phyloP scores from a whole-genome alignment of 2,329 filamentous ascomycete genomes.

The Pseudogymnoascus sp. region DNA sequence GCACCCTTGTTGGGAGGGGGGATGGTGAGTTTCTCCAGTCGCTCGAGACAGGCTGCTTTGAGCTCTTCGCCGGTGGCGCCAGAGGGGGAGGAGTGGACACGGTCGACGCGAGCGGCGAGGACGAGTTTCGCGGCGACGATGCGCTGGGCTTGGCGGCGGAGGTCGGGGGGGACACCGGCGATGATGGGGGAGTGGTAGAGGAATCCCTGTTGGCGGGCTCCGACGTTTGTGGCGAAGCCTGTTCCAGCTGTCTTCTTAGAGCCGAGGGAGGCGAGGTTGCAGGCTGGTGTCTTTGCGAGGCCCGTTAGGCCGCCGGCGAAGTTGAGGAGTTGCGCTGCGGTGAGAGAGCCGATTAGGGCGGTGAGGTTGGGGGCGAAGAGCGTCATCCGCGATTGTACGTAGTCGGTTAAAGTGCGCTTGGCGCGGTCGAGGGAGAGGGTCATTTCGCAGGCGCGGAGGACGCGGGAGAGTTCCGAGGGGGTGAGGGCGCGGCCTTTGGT shows the following conservation, averaged over 20 bases:
- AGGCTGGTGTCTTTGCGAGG: constrained; percentile 84
- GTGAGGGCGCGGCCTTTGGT: constrained; percentile 74
- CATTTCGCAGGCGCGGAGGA: constrained; percentile 77
- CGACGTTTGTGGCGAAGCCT: constrained; percentile 87
- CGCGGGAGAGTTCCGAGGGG: constrained; percentile 64
- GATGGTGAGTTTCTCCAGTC: constrained; percentile 87
- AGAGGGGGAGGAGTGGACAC: constrained; percentile 72
- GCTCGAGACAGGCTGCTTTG: constrained; percentile 72
- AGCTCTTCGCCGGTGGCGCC: constrained; percentile 78
- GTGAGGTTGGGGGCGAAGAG: constrained; percentile 93
- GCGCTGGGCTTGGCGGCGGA: constrained; percentile 89
- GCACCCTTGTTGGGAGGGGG: constrained; percentile 83
- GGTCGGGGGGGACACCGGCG: constrained; percentile 71
- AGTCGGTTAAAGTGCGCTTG: constrained; percentile 80
- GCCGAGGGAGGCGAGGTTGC: constrained; percentile 85
- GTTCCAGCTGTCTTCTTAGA: constrained; percentile 75
- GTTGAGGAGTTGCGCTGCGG: constrained; percentile 93
- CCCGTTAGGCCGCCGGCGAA: constrained; percentile 82
- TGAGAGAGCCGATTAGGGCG: constrained; percentile 80
- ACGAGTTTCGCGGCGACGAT: constrained; percentile 91
- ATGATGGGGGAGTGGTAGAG: constrained; percentile 90
- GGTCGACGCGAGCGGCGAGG: constrained; percentile 85
- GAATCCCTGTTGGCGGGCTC: constrained; percentile 84
- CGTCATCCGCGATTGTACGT: constrained; percentile 95
- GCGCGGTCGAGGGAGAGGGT: constrained; percentile 80